Evolutionary conservation across 768 basidiomycete genomes (phyloP), one percentile per base, ranked within the genome.

Genomic region (Russula virescens): DNA sequence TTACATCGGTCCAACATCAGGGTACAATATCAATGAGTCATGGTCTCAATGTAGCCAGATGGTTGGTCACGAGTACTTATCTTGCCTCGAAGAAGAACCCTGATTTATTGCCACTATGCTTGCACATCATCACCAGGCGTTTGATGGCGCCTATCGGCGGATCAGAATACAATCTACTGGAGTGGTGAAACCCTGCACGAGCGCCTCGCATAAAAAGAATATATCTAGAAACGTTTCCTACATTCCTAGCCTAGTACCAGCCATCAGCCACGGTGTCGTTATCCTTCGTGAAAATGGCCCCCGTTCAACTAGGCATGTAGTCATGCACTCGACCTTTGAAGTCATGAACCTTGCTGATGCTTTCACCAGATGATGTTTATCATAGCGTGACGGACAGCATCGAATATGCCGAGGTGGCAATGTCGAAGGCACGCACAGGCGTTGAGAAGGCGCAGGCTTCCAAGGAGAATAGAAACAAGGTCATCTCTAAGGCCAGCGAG

Each of bases 401-500:
- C 55, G 60, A 60, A 25, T 48, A 64, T 60, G 63, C 63, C 8
- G 46, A 61, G 23, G 25, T 5, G 8, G 40, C 50, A 21, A 65
- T 65, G 61, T 34, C 48, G 23, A 56, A 52, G 23, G 42, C 55
- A 21, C 47, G 55, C 25, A 31, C 62, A 26, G 26, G 23, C n/a
- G 34, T 62, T 19, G 52, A 51, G 16, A 65, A 65, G 54, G 46
- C 56, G 42, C 54, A 31, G 47, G 6, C 45, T n/a, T 56, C 58
- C 8, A 62, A 61, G 51, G 63, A 61, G 34, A 48, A 35, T 38
- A 49, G 60, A 16, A 54, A 54, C 14, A 64, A 64, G 25, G 60
- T 55, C 34, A 38, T 64, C 25, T 51, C 60, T 13, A 61, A 60
- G 34, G 63, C 63, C n/a, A 64, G 63, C 21, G 59, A 64, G 25